These are phyloP conservation scores for Ormosia emarginata DNA, from an alignment of 306 rosid genomes.

Conservation along the genomic window DNA sequence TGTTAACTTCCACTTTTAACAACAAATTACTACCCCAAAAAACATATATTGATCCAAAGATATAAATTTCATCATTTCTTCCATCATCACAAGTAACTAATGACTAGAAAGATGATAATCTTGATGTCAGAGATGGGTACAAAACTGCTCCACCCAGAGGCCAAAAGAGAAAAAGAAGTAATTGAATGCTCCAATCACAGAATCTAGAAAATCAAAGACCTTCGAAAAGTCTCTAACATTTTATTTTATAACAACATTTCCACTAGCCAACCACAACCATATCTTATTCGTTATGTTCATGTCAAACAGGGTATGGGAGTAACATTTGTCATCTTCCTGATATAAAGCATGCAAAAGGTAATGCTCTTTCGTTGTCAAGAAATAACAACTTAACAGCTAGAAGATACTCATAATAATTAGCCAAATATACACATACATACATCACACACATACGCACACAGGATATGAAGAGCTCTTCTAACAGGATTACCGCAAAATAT, in stretches of 20 bases:
- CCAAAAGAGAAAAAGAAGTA: conserved; percentile 14
- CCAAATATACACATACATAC: conserved; percentile 1
- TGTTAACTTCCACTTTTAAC: conserved; percentile 4
- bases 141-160: neutral
- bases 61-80: neutral
- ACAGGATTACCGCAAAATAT: conserved; percentile 60
- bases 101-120: neutral
- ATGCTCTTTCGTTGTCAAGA: conserved; percentile 7
- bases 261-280: neutral
- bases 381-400: conserved; percentile 20
- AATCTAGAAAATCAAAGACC: neutral
- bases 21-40: conserved; percentile 7
- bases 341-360: conserved; percentile 24
- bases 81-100: neutral
- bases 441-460: neutral
- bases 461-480: conserved; percentile 15
- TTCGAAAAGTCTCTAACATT: neutral
- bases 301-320: conserved; percentile 10
- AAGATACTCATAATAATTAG: conserved; percentile 1
- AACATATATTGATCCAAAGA: neutral
- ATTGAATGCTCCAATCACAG: conserved; percentile 5
- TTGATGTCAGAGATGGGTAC: neutral
- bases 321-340: conserved; percentile 11
- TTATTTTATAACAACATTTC: conserved; percentile 2
- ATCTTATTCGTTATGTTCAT: conserved; percentile 1